These are phyloP conservation scores for Dunaliella sp. DNA, from an alignment of 139 green algal species.

Conservation along the genomic window DNA sequence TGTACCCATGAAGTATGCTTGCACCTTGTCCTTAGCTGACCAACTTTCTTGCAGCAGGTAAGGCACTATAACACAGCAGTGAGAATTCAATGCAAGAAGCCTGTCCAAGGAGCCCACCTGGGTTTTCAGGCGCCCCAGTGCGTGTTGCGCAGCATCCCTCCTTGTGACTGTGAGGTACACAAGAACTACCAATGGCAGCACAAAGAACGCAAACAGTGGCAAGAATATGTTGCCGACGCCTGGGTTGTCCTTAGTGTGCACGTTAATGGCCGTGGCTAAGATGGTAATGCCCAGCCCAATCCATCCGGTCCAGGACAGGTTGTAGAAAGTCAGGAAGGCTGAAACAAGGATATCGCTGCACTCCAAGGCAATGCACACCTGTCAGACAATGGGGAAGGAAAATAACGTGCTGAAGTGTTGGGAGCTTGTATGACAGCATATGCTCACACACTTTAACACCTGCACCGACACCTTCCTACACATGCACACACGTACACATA, in stretches of 20 bases:
- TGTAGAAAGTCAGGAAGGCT: constrained; percentile 2
- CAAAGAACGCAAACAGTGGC: constrained; percentile 21
- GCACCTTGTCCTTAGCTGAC: no score
- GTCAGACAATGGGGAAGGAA: no score
- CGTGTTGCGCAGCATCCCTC: not conserved
- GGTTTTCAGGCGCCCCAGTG: not conserved
- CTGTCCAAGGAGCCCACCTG: no score
- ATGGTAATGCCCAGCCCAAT: constrained; percentile 25
- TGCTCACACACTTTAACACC: no score
- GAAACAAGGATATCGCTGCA: constrained; percentile 27
- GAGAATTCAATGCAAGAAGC: no score
- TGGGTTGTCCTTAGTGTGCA: not conserved
- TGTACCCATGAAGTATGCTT: no score
- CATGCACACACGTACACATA: no score
- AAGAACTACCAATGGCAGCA: constrained; percentile 12
- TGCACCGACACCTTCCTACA: no score
- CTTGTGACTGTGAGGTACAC: not conserved
- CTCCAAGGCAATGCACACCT: not conserved
- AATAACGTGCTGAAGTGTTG: no score
- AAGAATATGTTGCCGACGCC: not conserved
- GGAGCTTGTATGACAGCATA: no score
- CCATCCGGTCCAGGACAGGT: constrained; percentile 34
- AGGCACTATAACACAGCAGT: no score
- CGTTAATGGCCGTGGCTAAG: constrained; percentile 2
- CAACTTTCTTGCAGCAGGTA: no score